Percentiles rank a stretch among this genome's conserved stretches.
phyloP scores from a whole-genome alignment of 2,329 filamentous ascomycete species.

The Uncinocarpus reesii region DNA sequence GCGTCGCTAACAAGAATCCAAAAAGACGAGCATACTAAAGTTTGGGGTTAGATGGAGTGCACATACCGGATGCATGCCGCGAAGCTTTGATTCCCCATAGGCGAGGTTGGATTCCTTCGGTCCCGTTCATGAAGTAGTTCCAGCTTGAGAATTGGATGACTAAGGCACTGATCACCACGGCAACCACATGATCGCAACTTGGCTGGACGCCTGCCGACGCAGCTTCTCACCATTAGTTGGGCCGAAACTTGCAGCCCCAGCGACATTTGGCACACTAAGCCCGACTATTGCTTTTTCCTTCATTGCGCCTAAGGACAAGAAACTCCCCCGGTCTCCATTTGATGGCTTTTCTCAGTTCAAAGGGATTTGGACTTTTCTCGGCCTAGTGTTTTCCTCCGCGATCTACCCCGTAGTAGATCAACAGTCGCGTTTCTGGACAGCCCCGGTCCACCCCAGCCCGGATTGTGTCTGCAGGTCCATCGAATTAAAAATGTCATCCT shows the following conservation, averaged over 20 bases:
- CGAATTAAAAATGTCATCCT: slow-evolving; percentile 9
- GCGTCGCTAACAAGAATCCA: no score
- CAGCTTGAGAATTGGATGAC: background rate
- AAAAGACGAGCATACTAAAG: no score
- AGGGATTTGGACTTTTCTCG: background rate
- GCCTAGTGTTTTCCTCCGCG: background rate
- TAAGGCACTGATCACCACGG: background rate
- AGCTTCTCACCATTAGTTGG: background rate
- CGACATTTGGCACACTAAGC: background rate
- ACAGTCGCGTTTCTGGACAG: slow-evolving; percentile 1
- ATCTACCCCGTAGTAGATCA: background rate
- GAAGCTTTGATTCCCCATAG: no score
- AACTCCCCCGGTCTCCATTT: background rate
- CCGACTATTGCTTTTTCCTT: slow-evolving; percentile 3
- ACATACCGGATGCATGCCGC: no score
- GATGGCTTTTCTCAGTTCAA: background rate
- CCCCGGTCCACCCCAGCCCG: background rate
- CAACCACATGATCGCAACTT: background rate
- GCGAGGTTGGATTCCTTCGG: no score
- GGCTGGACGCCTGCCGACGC: background rate
- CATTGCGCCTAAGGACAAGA: background rate
- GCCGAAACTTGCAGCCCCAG: background rate
- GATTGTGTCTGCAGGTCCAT: slow-evolving; percentile 2
- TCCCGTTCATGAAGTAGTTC: no score
- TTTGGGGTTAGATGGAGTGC: no score